Evolutionary conservation across 2,329 filamentous ascomycete species (phyloP), one percentile per base, ranked within the genome.

Genomic region (Curvularia hawaiiensis): DNA sequence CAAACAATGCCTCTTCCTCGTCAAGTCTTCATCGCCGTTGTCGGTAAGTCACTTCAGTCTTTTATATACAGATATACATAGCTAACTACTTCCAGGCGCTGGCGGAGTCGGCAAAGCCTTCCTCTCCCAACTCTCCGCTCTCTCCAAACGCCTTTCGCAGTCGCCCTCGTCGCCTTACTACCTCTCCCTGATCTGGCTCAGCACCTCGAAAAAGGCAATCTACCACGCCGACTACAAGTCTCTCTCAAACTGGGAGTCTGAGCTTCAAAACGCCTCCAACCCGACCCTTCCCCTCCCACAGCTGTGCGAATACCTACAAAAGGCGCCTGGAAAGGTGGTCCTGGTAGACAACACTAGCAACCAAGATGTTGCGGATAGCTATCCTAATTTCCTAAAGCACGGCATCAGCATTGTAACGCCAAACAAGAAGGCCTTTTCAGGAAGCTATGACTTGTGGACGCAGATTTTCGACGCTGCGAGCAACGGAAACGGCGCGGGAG

Each of bases 361-460:
- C 67, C 89, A 94, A 69, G 88, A 90, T 63, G 84, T 99, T 30
- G 95, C 94, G 48, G 85, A 90, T 60, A 80, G 85, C 30, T 99
- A 99, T 78, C 93, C 95, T 1, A 77, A 84, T 46, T 91, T 96
- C 77, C 82, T 99, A 60, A 84, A 85, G 70, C 86, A 87, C 62
- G 94, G 93, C 12, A 88, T 99, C 77, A 94, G 88, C 77, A 87
- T 99, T 68, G 91, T 98, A 28, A 99, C 95, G 0, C 93, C 95
- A 43, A 99, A 98, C 84, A 99, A 99, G 83, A 99, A 99, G 80
- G 94, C 90, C 14, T 99, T 99, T 79, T 96, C 92, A 0, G 88
- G 90, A 56, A 87, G 86, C 45, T 88, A 91, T 70, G 82, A 87
- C 67, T 82, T 97, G 54, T 99, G 94, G 93, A 85, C 91, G 71